Conservation (phyloP, 495 filamentous ascomycete genomes). For the Neurospora tetraspora region DNA sequence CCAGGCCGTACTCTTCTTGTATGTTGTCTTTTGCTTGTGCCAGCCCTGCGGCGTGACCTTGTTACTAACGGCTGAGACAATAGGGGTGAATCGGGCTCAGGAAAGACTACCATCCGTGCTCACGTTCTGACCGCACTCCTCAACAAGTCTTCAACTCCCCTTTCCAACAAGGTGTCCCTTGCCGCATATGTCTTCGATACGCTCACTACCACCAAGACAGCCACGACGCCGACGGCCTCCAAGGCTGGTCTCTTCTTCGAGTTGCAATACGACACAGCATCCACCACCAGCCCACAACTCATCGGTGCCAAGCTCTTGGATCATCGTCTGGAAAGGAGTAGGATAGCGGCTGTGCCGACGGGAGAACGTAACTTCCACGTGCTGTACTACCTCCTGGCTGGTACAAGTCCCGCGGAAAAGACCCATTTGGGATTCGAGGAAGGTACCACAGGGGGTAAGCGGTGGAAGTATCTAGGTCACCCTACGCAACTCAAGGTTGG, state of each 20-base stretch:
- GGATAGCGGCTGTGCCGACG: conserved; percentile 82
- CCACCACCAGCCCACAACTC: conserved; percentile 67
- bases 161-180: conserved; percentile 85
- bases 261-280: conserved; percentile 86
- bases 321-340: conserved; percentile 80
- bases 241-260: conserved; percentile 93
- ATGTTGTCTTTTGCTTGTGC: conserved; percentile 27
- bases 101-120: conserved; percentile 88
- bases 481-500: conserved; percentile 94
- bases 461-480: conserved; percentile 94
- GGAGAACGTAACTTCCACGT: conserved; percentile 95
- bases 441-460: conserved; percentile 47
- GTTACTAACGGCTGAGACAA: conserved; percentile 15
- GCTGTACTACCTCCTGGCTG: conserved; percentile 87
- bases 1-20: conserved; percentile 88
- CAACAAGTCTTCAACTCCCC: conserved; percentile 77
- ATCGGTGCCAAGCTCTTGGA: conserved; percentile 93
- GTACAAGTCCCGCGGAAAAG: conserved; percentile 85
- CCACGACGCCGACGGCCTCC: conserved; percentile 88
- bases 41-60: background rate
- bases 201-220: conserved; percentile 93
- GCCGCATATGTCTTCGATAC: conserved; percentile 93
- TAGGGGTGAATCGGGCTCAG: conserved; percentile 89
- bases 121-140: conserved; percentile 78
- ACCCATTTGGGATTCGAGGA: conserved; percentile 76